Percentiles rank a stretch among this genome's conserved stretches.
Conservation (phyloP, 129 eudicot species). For the Flaveria sonorensis region DNA sequence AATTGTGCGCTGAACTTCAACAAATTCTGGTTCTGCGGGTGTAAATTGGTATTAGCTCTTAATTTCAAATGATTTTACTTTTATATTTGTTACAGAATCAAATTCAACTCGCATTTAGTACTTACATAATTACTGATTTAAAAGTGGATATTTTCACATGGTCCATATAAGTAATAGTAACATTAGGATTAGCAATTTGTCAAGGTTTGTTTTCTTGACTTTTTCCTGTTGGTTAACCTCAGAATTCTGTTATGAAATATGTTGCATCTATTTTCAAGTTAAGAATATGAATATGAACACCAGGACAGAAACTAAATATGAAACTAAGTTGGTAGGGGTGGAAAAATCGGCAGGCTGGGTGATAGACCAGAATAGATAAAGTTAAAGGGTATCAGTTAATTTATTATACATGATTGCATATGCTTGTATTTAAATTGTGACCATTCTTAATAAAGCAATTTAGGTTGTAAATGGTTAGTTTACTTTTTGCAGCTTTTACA, state of each 20-base stretch:
- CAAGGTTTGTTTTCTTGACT: background rate
- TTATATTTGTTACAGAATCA: conserved; percentile 38
- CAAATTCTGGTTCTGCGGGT: conserved; percentile 94
- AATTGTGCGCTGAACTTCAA: conserved; percentile 99
- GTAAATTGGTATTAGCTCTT: conserved; percentile 96
- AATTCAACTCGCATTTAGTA: conserved; percentile 19
- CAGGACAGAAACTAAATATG: background rate
- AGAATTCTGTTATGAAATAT: background rate
- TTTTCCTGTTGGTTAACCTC: conserved; percentile 1
- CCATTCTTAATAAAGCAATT: background rate
- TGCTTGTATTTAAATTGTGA: background rate
- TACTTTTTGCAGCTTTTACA: background rate
- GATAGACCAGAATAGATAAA: background rate
- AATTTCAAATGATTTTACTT: conserved; percentile 59
- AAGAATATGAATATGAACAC: background rate
- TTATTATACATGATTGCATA: background rate
- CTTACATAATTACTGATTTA: conserved; percentile 4
- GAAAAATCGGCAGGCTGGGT: background rate
- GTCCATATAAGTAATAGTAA: background rate
- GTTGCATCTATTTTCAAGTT: background rate
- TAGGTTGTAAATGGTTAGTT: background rate
- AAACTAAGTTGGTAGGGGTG: conserved; percentile 5
- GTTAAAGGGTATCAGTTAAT: background rate
- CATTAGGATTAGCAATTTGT: conserved; percentile 12
- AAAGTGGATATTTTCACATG: conserved; percentile 6